Evolutionary conservation across 1,284 basidiomycete genomes (phyloP).

Genomic region (Sphagnurus paluster): DNA sequence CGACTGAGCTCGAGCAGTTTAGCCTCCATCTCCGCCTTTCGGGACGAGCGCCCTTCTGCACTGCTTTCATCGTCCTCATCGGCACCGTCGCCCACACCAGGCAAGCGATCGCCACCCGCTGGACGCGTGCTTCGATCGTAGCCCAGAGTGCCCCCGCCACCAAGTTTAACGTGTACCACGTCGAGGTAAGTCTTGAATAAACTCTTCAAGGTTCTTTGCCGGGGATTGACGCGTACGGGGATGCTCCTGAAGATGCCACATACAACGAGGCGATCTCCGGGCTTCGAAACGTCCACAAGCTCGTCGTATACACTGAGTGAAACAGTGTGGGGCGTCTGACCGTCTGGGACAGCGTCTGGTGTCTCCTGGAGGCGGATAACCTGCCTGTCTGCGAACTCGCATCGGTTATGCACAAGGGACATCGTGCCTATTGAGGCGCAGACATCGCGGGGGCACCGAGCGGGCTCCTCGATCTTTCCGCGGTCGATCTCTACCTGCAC

Average conservation of each 20-base stretch:
- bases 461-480: constrained; percentile 93
- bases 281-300: constrained; percentile 92
- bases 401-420: constrained; percentile 96
- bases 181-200: constrained; percentile 98
- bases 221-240: constrained; percentile 91
- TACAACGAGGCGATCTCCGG: constrained; percentile 89
- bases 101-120: constrained; percentile 64
- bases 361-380: constrained; percentile 96
- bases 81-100: constrained; percentile 85
- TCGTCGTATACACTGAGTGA: constrained; percentile 97
- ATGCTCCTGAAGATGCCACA: constrained; percentile 96
- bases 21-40: constrained; percentile 63
- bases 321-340: constrained; percentile 97
- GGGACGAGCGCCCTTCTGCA: constrained; percentile 47
- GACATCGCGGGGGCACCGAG: constrained; percentile 88
- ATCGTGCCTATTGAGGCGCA: constrained; percentile 89
- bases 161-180: constrained; percentile 89
- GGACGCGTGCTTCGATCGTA: constrained; percentile 82
- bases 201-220: constrained; percentile 90
- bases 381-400: constrained; percentile 94
- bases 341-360: constrained; percentile 96
- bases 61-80: constrained; percentile 66
- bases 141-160: constrained; percentile 70
- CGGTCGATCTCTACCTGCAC: constrained; percentile 95
- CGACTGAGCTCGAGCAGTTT: constrained; percentile 71